Conservation (phyloP, 495 filamentous ascomycete species). For the Lasiosphaeria hispida region DNA sequence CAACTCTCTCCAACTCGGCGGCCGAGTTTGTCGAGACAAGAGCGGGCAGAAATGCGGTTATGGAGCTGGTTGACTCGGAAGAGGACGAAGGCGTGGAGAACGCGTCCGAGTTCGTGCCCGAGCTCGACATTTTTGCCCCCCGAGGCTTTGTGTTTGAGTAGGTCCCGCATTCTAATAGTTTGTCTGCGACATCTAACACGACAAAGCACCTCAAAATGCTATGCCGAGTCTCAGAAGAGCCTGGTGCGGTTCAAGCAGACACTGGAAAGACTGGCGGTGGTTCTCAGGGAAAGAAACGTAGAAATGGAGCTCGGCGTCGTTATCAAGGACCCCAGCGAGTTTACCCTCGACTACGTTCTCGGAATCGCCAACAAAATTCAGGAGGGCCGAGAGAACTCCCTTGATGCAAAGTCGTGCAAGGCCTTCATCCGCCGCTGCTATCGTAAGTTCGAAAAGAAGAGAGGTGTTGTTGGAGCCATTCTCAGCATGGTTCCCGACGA, state of each 20-base stretch:
- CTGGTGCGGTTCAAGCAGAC: slow-evolving; percentile 11
- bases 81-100: not conserved
- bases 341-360: slow-evolving; percentile 16
- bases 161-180: not conserved
- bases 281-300: slow-evolving; percentile 12
- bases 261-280: not conserved
- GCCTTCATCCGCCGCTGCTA: slow-evolving; percentile 16
- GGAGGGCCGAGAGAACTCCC: slow-evolving; percentile 2
- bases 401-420: slow-evolving; percentile 10
- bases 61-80: not conserved
- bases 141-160: slow-evolving; percentile 5
- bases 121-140: slow-evolving; percentile 6
- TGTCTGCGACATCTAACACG: not conserved
- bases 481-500: slow-evolving; percentile 18
- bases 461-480: slow-evolving; percentile 2
- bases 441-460: slow-evolving; percentile 7
- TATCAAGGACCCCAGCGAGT: slow-evolving; percentile 16
- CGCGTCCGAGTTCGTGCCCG: slow-evolving; percentile 6
- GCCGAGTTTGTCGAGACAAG: slow-evolving; percentile 21
- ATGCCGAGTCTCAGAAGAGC: slow-evolving; percentile 13
- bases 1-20: slow-evolving; percentile 11
- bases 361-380: slow-evolving; percentile 5
- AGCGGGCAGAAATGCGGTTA: not conserved
- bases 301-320: slow-evolving; percentile 14
- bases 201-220: not conserved